Percentiles rank a stretch among this genome's conserved stretches.
Evolutionary conservation across 768 basidiomycete species (phyloP).

Genomic region (Tremella yokohamensis): DNA sequence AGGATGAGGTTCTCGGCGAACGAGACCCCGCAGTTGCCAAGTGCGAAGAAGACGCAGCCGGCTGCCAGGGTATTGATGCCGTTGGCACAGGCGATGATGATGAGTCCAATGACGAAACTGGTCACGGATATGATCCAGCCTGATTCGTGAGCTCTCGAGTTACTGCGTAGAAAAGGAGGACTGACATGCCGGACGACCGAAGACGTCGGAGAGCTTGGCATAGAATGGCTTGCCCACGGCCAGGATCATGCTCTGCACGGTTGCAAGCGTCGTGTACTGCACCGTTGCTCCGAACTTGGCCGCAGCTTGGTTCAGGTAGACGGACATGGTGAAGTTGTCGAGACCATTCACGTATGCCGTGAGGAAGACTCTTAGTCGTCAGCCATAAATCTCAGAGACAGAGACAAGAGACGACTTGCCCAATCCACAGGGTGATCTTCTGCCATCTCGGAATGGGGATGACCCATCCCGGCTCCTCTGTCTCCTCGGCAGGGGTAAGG

Average conservation of each 20-base stretch:
- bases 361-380: conserved; percentile 2
- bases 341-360: conserved; percentile 6
- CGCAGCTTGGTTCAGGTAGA: conserved; percentile 4
- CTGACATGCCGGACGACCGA: conserved; percentile 7
- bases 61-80: conserved; percentile 7
- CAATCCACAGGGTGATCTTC: conserved; percentile 5
- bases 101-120: background rate
- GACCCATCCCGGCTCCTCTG: background rate
- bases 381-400: background rate
- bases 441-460: conserved; percentile 3
- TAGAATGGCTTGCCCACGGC: conserved; percentile 2
- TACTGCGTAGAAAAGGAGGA: background rate
- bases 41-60: conserved; percentile 9
- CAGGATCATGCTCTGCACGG: conserved; percentile 2
- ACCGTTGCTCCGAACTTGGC: conserved; percentile 1
- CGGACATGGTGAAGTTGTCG: conserved; percentile 6
- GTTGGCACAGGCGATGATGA: conserved; percentile 7
- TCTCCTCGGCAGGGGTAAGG: background rate
- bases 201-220: conserved; percentile 7
- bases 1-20: conserved; percentile 4
- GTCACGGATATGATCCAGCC: background rate
- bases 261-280: conserved; percentile 4
- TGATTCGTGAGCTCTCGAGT: background rate
- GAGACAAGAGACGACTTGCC: background rate
- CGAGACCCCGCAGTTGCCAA: conserved; percentile 2